Percentiles rank a stretch among this genome's conserved stretches.
These are phyloP conservation scores for Sugiyamaella boreocaroliniensis DNA, from an alignment of 805 yeast genomes.

Conservation along the genomic window DNA sequence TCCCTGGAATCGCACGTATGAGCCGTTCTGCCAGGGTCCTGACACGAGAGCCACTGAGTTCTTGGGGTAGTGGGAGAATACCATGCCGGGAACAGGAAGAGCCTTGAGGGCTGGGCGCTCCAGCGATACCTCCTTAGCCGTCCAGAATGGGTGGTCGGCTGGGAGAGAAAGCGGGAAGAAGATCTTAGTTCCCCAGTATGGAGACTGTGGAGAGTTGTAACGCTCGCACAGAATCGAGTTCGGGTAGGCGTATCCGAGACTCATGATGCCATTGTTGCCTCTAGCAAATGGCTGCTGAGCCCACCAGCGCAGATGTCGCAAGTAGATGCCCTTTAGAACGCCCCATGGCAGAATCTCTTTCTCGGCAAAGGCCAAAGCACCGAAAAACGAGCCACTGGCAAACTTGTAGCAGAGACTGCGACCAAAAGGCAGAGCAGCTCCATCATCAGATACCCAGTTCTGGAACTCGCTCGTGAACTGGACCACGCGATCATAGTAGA, in stretches of 20 bases:
- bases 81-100: slow-evolving; percentile 14
- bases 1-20: slow-evolving; percentile 14
- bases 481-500: slow-evolving; percentile 20
- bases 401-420: slow-evolving; percentile 21
- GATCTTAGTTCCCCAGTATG: slow-evolving; percentile 21
- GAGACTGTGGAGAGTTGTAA: slow-evolving; percentile 21
- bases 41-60: slow-evolving; percentile 12
- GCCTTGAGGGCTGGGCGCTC: background rate
- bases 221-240: slow-evolving; percentile 19
- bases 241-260: slow-evolving; percentile 20
- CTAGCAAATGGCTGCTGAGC: slow-evolving; percentile 19
- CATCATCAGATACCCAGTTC: slow-evolving; percentile 22
- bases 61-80: slow-evolving; percentile 12
- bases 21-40: slow-evolving; percentile 13
- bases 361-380: slow-evolving; percentile 19
- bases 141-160: slow-evolving; percentile 17
- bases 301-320: slow-evolving; percentile 22
- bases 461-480: slow-evolving; percentile 23
- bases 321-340: slow-evolving; percentile 17
- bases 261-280: slow-evolving; percentile 16
- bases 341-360: slow-evolving; percentile 18
- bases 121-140: slow-evolving; percentile 10
- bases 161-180: slow-evolving; percentile 18
- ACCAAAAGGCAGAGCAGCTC: slow-evolving; percentile 22
- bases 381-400: slow-evolving; percentile 19